These are phyloP conservation scores for Candida corydali DNA, from an alignment of 805 yeast genomes.

Conservation along the genomic window DNA sequence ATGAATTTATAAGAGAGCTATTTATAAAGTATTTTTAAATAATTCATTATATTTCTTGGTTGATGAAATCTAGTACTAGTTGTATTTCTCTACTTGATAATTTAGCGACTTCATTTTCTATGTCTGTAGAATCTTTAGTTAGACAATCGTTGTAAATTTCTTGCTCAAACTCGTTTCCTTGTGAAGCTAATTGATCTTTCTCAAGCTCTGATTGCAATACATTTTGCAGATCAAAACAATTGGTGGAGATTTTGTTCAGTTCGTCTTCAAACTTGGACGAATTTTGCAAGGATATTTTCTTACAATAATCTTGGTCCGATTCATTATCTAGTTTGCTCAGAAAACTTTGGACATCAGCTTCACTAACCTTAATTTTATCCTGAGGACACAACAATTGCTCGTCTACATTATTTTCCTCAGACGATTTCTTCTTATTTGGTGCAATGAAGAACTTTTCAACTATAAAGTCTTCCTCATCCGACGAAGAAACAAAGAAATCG, in stretches of 20 bases:
- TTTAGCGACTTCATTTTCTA: slow-evolving; percentile 1
- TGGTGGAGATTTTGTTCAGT: not conserved
- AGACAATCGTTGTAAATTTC: not conserved
- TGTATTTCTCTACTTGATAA: not conserved
- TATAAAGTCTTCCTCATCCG: not conserved
- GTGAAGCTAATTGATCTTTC: not conserved
- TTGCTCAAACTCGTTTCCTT: too few species aligned
- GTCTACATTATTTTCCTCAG: not conserved
- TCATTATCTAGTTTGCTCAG: too few species aligned
- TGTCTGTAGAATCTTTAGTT: not conserved
- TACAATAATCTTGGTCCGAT: too few species aligned
- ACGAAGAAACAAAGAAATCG: not conserved
- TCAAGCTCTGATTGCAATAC: not conserved
- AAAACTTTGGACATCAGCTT: not conserved
- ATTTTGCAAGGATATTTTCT: too few species aligned
- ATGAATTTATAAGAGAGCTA: slow-evolving; percentile 42
- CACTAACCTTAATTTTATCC: too few species aligned
- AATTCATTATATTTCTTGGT: not conserved
- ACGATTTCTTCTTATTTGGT: not conserved
- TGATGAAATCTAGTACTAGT: not conserved
- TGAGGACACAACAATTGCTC: too few species aligned
- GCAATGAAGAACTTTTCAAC: not conserved
- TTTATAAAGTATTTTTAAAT: slow-evolving; percentile 42
- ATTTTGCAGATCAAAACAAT: too few species aligned
- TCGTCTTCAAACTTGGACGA: too few species aligned